These are phyloP conservation scores for Boletus pseudopeckii DNA, from an alignment of 768 basidiomycete species.

Conservation along the genomic window DNA sequence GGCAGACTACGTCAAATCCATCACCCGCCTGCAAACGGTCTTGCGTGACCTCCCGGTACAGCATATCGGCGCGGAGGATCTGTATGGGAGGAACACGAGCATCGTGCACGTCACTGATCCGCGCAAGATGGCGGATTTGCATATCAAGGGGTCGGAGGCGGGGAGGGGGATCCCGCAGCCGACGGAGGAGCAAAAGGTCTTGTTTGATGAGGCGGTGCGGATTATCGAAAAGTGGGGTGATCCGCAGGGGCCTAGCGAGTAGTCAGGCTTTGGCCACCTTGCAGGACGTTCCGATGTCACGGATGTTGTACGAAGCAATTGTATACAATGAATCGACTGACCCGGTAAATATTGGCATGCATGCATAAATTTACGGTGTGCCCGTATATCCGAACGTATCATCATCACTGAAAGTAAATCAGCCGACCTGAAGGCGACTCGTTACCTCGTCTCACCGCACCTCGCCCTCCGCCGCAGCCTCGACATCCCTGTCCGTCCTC, in stretches of 20 bases:
- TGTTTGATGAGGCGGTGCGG: slow-evolving; percentile 67
- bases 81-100: slow-evolving; percentile 67
- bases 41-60: slow-evolving; percentile 44
- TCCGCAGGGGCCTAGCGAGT: background rate
- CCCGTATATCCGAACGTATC: background rate
- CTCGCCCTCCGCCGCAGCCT: background rate
- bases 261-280: background rate
- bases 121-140: background rate
- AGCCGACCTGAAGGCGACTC: background rate
- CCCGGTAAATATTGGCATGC: too few relatives aligned
- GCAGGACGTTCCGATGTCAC: too few relatives aligned
- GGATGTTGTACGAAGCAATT: too few relatives aligned
- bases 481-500: background rate
- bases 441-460: background rate
- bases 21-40: slow-evolving; percentile 48
- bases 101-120: slow-evolving; percentile 48
- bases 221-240: slow-evolving; percentile 53
- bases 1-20: slow-evolving; percentile 1
- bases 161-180: slow-evolving; percentile 47
- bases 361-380: too few relatives aligned
- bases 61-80: slow-evolving; percentile 59
- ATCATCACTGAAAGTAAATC: background rate
- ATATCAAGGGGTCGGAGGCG: slow-evolving; percentile 48
- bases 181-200: slow-evolving; percentile 58
- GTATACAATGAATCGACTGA: too few relatives aligned